phyloP scores from a whole-genome alignment of 352 stramenopile genomes.

The Phytophthora europaea region DNA sequence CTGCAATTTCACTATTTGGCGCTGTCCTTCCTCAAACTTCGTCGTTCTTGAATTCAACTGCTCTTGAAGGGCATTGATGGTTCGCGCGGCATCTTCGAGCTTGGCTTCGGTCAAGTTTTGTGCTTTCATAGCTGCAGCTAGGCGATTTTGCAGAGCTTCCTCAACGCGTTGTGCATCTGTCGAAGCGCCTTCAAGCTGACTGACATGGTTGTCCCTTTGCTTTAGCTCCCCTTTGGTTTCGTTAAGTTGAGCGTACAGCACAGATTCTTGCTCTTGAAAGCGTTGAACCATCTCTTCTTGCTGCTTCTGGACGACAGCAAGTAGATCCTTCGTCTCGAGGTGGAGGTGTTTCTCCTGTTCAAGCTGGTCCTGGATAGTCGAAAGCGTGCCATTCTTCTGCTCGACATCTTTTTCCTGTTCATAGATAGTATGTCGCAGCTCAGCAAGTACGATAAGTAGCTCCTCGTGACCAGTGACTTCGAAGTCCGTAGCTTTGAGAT shows the following conservation, averaged over 20 bases:
- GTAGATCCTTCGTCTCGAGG: constrained; percentile 24
- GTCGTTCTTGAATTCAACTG: constrained; percentile 17
- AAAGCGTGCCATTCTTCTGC: constrained; percentile 31
- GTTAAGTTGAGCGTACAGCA: constrained; percentile 38
- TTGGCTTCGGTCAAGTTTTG: constrained; percentile 38
- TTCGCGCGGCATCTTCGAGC: constrained; percentile 35
- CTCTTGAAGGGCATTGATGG: constrained; percentile 24
- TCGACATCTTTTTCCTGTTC: constrained; percentile 70
- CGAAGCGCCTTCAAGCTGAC: constrained; percentile 20
- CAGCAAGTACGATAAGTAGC: constrained; percentile 74
- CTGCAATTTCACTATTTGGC: constrained; percentile 20
- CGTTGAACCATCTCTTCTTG: constrained; percentile 32
- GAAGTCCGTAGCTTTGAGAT: constrained; percentile 78
- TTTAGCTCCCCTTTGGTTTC: constrained; percentile 42
- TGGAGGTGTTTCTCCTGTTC: constrained; percentile 39
- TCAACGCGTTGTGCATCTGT: constrained; percentile 22
- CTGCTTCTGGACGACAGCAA: constrained; percentile 21
- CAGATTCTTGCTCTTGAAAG: constrained; percentile 42
- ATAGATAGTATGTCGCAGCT: constrained; percentile 84
- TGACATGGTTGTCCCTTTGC: constrained; percentile 28
- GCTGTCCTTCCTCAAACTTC: constrained; percentile 34
- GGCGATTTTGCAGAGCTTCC: constrained; percentile 33
- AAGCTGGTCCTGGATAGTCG: constrained; percentile 28
- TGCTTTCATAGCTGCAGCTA: constrained; percentile 33
- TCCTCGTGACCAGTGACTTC: constrained; percentile 80